Evolutionary conservation across 257 asterid species (phyloP).

Genomic region (Ophiorrhiza pumila): DNA sequence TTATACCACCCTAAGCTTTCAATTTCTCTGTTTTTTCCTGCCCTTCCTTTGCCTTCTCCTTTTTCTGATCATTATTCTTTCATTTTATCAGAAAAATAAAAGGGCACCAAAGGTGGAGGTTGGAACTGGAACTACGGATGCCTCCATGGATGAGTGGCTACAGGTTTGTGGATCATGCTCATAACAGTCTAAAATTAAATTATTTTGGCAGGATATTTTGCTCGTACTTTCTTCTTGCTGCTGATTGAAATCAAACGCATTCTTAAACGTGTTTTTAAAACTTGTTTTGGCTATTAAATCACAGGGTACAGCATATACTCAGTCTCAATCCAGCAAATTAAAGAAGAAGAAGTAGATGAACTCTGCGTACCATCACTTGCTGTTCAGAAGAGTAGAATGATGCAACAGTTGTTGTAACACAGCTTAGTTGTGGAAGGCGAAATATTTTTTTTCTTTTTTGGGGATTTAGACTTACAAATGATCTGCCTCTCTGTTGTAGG

Average conservation of each 20-base stretch:
- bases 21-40: too few relatives aligned
- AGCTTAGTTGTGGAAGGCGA: slow-evolving; percentile 24
- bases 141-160: slow-evolving; percentile 92
- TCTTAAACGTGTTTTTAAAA: too few relatives aligned
- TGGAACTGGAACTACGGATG: slow-evolving; percentile 88
- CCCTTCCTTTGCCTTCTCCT: background rate
- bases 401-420: slow-evolving; percentile 24
- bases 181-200: background rate
- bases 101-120: slow-evolving; percentile 94
- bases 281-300: too few relatives aligned
- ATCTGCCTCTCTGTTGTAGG: slow-evolving; percentile 50
- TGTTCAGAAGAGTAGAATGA: slow-evolving; percentile 26
- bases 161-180: slow-evolving; percentile 51
- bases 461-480: slow-evolving; percentile 24
- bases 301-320: slow-evolving; percentile 87
- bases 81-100: slow-evolving; percentile 70
- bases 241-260: too few relatives aligned
- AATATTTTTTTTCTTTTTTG: slow-evolving; percentile 15
- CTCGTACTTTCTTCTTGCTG: background rate
- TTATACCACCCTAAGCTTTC: background rate
- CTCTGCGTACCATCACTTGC: slow-evolving; percentile 18
- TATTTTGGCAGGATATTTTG: background rate
- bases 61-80: background rate
- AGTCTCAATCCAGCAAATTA: slow-evolving; percentile 56
- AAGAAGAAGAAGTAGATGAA: slow-evolving; percentile 85